Base-by-base conservation (phyloP, 352 stramenopile genomes). In the Plasmopara viticola region DNA sequence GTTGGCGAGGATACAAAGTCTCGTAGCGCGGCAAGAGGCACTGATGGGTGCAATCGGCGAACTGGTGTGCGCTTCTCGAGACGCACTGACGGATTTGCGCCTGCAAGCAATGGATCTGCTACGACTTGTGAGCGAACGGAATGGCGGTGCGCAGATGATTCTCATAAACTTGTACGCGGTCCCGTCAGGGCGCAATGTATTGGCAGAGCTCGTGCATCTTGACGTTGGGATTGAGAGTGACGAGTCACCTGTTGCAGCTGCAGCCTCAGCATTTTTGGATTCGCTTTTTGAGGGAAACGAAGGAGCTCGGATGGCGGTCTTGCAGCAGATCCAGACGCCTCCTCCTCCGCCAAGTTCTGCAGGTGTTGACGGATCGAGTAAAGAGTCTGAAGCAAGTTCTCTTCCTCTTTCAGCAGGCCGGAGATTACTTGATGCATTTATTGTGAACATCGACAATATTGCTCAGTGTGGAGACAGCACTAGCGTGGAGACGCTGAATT, bases 61-160 rank as follows among this genome's bases (percentile, higher is more conserved):
- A n/a, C 62, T 90, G 20, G 70, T 74, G n/a, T 85, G 74, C 50
- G 82, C 60, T 51, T 42, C 17, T 5, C 56, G 59, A 10, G 55
- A 75, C 39, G 61, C 76, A 50, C 47, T 84, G 1, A 74, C 63
- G 2, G 78, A 89, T 54, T 37, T 86, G 30, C 70, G 79, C 41
- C 52, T 89, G 12, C 75, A 89, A 40, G 75, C 75, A 2, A 48
- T 89, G 5, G 74, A 91, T 49, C 40, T 91, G 46, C 51, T 91
- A 10, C 56, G 79, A 50, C 38, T 86, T 9, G 53, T 91, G 17
- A 74, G 55, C 30, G 58, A 65, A 17, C 54, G 68, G 8, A 85
- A 91, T 49, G 74, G 78, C 18, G 74, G 69, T 2, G 83, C 74
- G 18, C 81, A 91, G 53, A 78, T 89, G 53, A 78, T 87, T n/a